phyloP scores from a whole-genome alignment of 176 grass and related monocot genomes.

The Triticum monococcum region DNA sequence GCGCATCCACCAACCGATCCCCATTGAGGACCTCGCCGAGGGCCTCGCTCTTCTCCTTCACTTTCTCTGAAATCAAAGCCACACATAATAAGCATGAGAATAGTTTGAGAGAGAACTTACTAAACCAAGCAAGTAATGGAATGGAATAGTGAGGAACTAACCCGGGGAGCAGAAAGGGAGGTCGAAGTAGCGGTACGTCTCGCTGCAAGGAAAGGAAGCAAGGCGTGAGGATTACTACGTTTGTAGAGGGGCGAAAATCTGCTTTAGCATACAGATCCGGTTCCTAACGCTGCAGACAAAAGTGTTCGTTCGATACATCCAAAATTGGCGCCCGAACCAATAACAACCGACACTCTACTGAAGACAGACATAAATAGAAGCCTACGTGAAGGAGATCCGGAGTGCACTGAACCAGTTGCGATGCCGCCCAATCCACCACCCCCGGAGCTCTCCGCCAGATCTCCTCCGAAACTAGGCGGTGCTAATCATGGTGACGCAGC shows the following conservation, averaged over 20 bases:
- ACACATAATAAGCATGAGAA: not conserved
- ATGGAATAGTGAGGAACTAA: conserved; percentile 29
- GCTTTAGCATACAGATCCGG: conserved; percentile 29
- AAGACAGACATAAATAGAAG: not conserved
- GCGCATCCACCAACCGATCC: conserved; percentile 84
- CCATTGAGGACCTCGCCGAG: conserved; percentile 93
- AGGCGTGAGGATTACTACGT: not conserved
- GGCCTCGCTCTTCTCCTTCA: conserved; percentile 87
- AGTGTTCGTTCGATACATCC: not conserved
- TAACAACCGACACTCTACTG: not conserved
- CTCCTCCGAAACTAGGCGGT: not conserved
- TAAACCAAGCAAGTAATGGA: not conserved
- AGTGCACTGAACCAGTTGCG: not conserved
- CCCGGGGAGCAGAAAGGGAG: conserved; percentile 92
- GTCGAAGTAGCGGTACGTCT: conserved; percentile 96
- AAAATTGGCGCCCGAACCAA: conserved; percentile 12
- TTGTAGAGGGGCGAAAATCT: not conserved
- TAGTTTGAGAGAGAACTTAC: not conserved
- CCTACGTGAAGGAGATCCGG: not conserved
- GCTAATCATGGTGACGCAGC: not conserved
- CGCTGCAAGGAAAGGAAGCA: conserved; percentile 49
- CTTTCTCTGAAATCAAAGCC: conserved; percentile 45
- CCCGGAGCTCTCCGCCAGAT: not conserved
- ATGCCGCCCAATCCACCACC: not conserved
- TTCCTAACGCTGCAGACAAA: not conserved